These are phyloP conservation scores for Bidens hawaiensis DNA, from an alignment of 140 eudicot species.

Conservation along the genomic window DNA sequence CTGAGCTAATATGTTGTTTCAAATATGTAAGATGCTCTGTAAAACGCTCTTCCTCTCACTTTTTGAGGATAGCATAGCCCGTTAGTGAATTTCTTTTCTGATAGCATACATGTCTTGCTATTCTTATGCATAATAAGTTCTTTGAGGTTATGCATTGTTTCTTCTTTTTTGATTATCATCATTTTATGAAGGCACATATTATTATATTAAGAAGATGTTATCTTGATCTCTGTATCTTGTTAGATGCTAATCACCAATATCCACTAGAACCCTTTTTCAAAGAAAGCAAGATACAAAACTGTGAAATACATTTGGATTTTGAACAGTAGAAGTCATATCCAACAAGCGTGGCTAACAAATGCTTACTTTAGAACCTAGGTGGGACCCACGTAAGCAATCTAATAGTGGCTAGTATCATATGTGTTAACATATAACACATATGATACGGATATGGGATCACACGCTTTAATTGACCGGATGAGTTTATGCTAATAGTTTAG, in stretches of 20 bases:
- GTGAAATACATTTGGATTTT: neutral
- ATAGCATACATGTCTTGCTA: neutral
- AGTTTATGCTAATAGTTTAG: neutral
- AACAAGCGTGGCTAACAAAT: neutral
- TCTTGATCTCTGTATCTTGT: neutral
- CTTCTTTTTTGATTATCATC: neutral
- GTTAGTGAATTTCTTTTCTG: neutral
- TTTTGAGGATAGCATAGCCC: conserved; percentile 3
- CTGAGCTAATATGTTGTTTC: conserved; percentile 5
- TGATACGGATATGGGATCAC: neutral
- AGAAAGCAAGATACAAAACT: neutral
- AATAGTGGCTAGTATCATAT: neutral
- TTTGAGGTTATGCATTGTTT: neutral
- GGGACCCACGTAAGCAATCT: neutral
- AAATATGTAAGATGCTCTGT: neutral
- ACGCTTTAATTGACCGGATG: neutral
- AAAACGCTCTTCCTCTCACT: neutral
- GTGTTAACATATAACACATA: neutral
- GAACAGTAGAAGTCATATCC: neutral
- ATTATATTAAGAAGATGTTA: neutral
- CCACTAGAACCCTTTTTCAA: neutral
- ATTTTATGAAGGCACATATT: neutral
- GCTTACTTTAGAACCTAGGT: neutral
- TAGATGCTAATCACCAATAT: neutral
- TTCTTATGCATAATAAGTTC: neutral